Evolutionary conservation across 208 protist genomes (phyloP), one percentile per base, ranked within the genome.

Genomic region (Crithidia sp.): DNA sequence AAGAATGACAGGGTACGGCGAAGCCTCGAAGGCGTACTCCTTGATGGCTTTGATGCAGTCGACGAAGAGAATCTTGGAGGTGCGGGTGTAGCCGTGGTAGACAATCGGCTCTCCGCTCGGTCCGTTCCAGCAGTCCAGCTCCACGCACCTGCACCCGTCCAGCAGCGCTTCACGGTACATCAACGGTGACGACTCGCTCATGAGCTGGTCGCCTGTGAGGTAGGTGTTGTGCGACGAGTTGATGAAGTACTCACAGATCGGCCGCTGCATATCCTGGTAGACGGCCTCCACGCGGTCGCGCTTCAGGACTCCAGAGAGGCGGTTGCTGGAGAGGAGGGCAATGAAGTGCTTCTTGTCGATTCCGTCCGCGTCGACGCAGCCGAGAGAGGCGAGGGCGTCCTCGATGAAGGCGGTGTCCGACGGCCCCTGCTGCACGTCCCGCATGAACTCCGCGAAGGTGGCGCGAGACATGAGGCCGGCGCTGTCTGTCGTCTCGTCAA

Each of bases 201-300:
- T 76, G 40, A 99, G 72, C 87, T 99, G 98, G 80, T 99, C 84
- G 9, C 95, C 96, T 7, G 86, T 89, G 17, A 99, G 78, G 77
- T 99, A 99, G 1, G 98, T 99, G 79, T 99, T 99, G 81, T 99
- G 97, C 9, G 93, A 98, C 12, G 93, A 93, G 67, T 89, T 88
- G 71, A 98, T 96, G 73, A 87, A 98, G 87, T 98, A 98, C 44
- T 90, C 55, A 19, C 72, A 78, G 47, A 99, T 80, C 39, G 87
- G 85, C 40, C 83, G 82, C 41, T 67, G 81, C 94, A 98, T 98
- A 82, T 92, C 81, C 9, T 94, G 79, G 59, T 80, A 85, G 14
- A 86, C 75, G 12, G 55, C 57, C 13, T 47, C 12, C 6, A 62
- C 17, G 37, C 77, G 76, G 14, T 74, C 56, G 7, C 41, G 43